Conservation (phyloP, 1,139 yeast species). For the Debaryomyces sp. region DNA sequence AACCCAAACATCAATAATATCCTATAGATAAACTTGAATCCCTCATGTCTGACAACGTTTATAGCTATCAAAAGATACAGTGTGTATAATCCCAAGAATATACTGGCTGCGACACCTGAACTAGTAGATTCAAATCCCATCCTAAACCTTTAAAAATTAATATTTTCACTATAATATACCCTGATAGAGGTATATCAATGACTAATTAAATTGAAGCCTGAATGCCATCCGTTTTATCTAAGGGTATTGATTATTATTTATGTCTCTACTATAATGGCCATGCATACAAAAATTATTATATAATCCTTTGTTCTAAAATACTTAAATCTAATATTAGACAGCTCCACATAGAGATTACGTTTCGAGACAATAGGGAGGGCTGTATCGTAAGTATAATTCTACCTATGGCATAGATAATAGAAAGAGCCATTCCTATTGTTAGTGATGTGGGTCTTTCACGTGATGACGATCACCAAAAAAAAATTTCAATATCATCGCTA, state of each 20-base stretch:
- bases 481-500: slow-evolving; percentile 3
- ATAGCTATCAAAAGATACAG: slow-evolving; percentile 23
- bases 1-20: slow-evolving; percentile 32
- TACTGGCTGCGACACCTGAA: slow-evolving; percentile 38
- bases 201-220: no score
- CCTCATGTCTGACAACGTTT: slow-evolving; percentile 19
- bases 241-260: not conserved
- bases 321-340: not conserved
- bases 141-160: not conserved
- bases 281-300: not conserved
- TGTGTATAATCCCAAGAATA: slow-evolving; percentile 30
- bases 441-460: not conserved
- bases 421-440: not conserved
- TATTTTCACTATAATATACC: not conserved
- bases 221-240: not conserved
- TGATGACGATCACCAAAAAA: not conserved
- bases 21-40: slow-evolving; percentile 25
- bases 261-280: not conserved
- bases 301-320: not conserved
- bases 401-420: not conserved
- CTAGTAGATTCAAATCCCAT: slow-evolving; percentile 15
- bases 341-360: not conserved
- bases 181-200: not conserved
- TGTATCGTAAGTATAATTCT: not conserved
- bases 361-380: not conserved